Percentiles rank a stretch among this genome's conserved stretches.
phyloP scores from a whole-genome alignment of 2,329 filamentous ascomycete genomes.

The Nannizziopsis barbatae region DNA sequence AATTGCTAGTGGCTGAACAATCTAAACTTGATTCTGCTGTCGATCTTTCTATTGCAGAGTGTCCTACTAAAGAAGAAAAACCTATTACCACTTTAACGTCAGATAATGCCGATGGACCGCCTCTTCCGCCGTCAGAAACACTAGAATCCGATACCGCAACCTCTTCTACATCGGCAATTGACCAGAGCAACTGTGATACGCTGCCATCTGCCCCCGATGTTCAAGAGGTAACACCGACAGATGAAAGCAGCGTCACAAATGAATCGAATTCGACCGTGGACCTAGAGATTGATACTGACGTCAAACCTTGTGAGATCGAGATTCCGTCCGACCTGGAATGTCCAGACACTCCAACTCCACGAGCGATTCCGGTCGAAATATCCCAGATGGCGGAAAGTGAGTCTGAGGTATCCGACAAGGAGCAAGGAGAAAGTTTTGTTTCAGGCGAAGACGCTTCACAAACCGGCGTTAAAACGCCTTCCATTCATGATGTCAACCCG shows the following conservation, averaged over 20 bases:
- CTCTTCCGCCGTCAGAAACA: background rate
- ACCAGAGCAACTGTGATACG: background rate
- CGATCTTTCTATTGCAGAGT: conserved; percentile 6
- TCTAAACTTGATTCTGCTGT: conserved; percentile 14
- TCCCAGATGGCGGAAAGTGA: background rate
- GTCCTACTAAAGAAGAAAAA: background rate
- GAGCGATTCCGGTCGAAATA: conserved; percentile 4
- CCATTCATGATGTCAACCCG: background rate
- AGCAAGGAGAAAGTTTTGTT: background rate
- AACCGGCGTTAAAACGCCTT: background rate
- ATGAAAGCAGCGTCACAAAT: background rate
- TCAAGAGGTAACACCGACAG: background rate
- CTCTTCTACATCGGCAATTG: background rate
- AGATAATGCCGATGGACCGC: background rate
- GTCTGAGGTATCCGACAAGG: background rate
- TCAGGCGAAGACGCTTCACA: background rate
- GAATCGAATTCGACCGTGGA: background rate
- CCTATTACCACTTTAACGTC: background rate
- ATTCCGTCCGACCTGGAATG: conserved; percentile 8
- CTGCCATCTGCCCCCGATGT: background rate
- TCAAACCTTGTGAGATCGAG: conserved; percentile 4
- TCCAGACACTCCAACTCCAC: conserved; percentile 12
- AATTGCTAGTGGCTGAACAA: conserved; percentile 2
- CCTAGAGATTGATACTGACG: background rate
- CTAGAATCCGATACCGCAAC: background rate